Percentiles rank a stretch among this genome's conserved stretches.
These are phyloP conservation scores for Parascedosporium putredinis DNA, from an alignment of 2,329 filamentous ascomycete species.

Conservation along the genomic window DNA sequence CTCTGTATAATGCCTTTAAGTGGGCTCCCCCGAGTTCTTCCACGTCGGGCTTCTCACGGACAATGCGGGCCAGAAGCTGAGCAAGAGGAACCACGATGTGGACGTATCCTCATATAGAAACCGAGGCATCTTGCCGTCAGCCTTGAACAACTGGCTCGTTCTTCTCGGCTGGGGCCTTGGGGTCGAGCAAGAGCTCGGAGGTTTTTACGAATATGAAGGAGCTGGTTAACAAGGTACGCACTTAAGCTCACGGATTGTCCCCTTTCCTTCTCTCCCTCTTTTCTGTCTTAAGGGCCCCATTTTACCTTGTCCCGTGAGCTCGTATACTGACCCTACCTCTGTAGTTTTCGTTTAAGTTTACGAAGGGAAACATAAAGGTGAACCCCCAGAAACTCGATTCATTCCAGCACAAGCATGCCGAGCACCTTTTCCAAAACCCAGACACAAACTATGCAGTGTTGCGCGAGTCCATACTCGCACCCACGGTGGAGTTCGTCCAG, in stretches of 20 bases:
- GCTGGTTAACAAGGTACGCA: constrained; percentile 55
- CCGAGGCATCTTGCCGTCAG: constrained; percentile 34
- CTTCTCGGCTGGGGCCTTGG: constrained; percentile 73
- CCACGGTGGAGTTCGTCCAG: not conserved
- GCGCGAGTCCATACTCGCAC: not conserved
- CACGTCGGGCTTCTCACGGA: constrained; percentile 70
- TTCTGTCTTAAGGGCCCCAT: no score
- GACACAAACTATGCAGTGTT: not conserved
- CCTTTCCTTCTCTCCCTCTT: not conserved
- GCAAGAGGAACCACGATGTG: constrained; percentile 61
- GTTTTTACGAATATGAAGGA: constrained; percentile 63
- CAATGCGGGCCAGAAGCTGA: constrained; percentile 62
- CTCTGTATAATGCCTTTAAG: constrained; percentile 65
- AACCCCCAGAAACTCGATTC: constrained; percentile 69
- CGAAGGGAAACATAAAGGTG: constrained; percentile 79
- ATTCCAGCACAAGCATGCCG: constrained; percentile 60
- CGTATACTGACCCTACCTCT: constrained; percentile 15
- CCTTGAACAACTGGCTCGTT: constrained; percentile 69
- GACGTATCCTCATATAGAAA: constrained; percentile 41
- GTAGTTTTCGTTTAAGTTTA: constrained; percentile 78
- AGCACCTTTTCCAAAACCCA: constrained; percentile 18
- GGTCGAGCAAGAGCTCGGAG: constrained; percentile 29
- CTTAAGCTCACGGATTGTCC: not conserved
- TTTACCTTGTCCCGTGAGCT: not conserved
- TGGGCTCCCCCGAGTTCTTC: constrained; percentile 70